Base-by-base conservation (phyloP, 108 stramenopile genomes). In the Skeletonema menzelii region DNA sequence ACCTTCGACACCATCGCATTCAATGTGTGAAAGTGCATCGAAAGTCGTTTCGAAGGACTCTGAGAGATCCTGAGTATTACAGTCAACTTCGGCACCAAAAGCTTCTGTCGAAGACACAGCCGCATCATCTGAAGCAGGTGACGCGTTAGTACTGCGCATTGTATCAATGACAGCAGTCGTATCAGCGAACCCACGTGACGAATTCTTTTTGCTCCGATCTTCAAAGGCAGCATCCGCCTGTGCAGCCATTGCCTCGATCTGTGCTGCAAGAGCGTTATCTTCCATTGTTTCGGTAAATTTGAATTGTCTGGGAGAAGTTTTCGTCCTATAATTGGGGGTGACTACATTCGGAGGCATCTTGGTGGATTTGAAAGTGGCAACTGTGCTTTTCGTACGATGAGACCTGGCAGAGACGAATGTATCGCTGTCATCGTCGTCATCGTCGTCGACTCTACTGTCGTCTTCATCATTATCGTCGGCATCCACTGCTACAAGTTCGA, bases 221-320 rank as follows among this genome's bases (percentile, higher is more conserved):
- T 73, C 72, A 27, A 80, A 80, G 6, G 72, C 79, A 30, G 72
- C 67, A 34, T 80, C 79, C 12, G 79, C 79, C 65, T 74, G 66
- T 8, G 55, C 56, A 20, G 79, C 79, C 79, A 80, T 80, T 26
- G 79, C 79, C 59, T 80, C 79, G 59, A 80, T 80, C 53, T 80
- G 72, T 40, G 63, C 62, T 37, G 67, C 71, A 34, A 79, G 40
- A 28, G 73, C 72, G 66, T 80, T 65, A 26, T 80, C 69, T 30
- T 79, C 69, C 67, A 30, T 69, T 20, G 27, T 34, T 59, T 59
- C 59, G 27, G 28, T 27, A 46, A 38, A 42, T 59, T 20, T 56
- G 17, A 35, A 32, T 15, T 35, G 37, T 37, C 56, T 56, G 22
- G 22, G n/a, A 22, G 20, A 8, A 53, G 65, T 63, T 56, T 62